Conservation (phyloP, 495 filamentous ascomycete species). For the Lophiotrema nucula region DNA sequence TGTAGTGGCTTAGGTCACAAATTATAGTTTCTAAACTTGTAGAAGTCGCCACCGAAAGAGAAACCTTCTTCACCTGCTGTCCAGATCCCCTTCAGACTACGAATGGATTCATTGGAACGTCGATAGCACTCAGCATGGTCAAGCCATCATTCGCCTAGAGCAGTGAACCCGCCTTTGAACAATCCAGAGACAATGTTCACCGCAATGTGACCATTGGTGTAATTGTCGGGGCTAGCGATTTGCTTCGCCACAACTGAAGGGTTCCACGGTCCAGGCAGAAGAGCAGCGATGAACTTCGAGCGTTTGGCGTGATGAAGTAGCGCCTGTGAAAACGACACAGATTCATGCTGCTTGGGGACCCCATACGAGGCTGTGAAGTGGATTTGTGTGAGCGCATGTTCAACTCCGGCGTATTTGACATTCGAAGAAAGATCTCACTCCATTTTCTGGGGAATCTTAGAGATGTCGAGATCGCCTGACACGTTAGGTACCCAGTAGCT, state of each 20-base stretch:
- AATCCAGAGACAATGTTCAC: conserved; percentile 53
- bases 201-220: conserved; percentile 47
- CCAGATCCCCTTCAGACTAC: background rate
- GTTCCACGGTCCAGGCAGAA: conserved; percentile 52
- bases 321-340: background rate
- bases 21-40: conserved; percentile 50
- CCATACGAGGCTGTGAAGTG: background rate
- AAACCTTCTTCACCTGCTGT: background rate
- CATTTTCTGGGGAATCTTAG: background rate
- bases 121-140: conserved; percentile 51
- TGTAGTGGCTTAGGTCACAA: conserved; percentile 47
- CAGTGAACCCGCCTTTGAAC: conserved; percentile 53
- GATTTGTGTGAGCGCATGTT: background rate
- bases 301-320: conserved; percentile 45
- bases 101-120: background rate
- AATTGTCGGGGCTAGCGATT: conserved; percentile 51
- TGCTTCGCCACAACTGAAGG: conserved; percentile 52
- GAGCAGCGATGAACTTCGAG: conserved; percentile 50
- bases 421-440: background rate
- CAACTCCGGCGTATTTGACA: background rate
- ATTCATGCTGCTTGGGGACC: background rate
- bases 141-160: conserved; percentile 53
- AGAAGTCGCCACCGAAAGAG: conserved; percentile 18
- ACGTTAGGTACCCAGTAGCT: background rate
- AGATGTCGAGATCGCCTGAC: background rate